Evolutionary conservation across 1,284 basidiomycete genomes (phyloP), one percentile per base, ranked within the genome.

Genomic region (Apiotrichum sp.): DNA sequence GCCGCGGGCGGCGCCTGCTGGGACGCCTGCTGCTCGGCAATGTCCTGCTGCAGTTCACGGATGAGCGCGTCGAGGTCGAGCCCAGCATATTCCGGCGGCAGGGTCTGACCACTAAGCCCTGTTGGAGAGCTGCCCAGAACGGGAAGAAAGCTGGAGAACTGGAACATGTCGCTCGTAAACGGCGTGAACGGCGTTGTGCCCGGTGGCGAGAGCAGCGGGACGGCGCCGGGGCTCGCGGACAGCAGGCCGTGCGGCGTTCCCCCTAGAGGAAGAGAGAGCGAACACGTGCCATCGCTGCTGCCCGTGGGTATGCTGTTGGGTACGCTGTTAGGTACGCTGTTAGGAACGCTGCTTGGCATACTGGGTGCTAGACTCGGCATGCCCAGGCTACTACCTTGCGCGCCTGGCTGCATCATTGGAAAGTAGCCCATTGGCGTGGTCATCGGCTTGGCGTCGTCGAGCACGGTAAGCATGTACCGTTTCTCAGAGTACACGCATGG

Each of bases 401-500:
- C 22, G 22, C 22, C 22, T 22, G 22, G 22, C 22, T 22, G 22
- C 22, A 22, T 22, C 22, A 22, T 22, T 22, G 22, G 22, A 22
- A 22, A 22, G 22, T 22, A 22, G 22, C 22, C 22, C 36, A 38
- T 38, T 8, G 13, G 13, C 8, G 7, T 38, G 36, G 13, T 38
- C 36, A 8, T 7, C 36, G 36, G 36, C 36, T 7, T 7, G 36
- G 36, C 36, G 8, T 36, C 34, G 34, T 48, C 47, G 5, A 48
- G 16, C 4, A 48, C 16, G 35, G 35, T 51, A 7, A 35, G 32
- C 33, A 42, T 42, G 41, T 51, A 51, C 4, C 50, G 50, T 41
- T 42, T 51, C 29, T 44, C 32, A 6, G 58, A 58, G 49, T 63
- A 61, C 42, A 56, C 38, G 43, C 62, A 63, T 35, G 31, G 29